Evolutionary conservation across 108 stramenopile species (phyloP).

Genomic region (Skeletonema menzelii): DNA sequence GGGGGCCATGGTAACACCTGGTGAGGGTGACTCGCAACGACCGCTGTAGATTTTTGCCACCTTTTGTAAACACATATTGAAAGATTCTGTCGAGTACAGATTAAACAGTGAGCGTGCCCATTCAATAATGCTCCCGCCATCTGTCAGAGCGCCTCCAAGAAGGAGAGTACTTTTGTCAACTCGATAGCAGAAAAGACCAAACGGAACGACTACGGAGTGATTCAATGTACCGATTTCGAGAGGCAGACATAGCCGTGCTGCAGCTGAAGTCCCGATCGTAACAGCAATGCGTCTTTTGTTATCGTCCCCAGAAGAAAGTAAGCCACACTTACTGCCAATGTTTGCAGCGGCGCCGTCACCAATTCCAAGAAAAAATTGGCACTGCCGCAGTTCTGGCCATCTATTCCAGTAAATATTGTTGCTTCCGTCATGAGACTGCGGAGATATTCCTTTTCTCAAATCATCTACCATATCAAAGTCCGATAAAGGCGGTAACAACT

Average conservation of each 20-base stretch:
- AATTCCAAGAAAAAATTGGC: slow-evolving; percentile 45
- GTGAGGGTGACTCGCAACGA: background rate
- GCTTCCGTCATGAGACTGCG: slow-evolving; percentile 9
- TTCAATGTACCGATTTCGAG: slow-evolving; percentile 19
- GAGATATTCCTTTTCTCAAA: slow-evolving; percentile 22
- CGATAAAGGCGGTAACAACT: slow-evolving; percentile 35
- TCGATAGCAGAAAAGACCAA: slow-evolving; percentile 82
- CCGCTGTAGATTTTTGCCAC: slow-evolving; percentile 24
- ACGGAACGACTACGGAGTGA: slow-evolving; percentile 27
- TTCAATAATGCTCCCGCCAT: slow-evolving; percentile 84
- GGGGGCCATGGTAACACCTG: slow-evolving; percentile 51
- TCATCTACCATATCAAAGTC: slow-evolving; percentile 35
- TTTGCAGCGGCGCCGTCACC: slow-evolving; percentile 90
- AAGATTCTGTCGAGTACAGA: slow-evolving; percentile 40
- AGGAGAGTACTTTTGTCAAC: slow-evolving; percentile 61
- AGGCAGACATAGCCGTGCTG: slow-evolving; percentile 68
- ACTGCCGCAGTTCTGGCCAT: slow-evolving; percentile 70
- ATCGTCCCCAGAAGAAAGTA: background rate
- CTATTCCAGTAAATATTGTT: slow-evolving; percentile 50
- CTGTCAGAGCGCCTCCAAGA: slow-evolving; percentile 82
- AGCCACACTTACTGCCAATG: slow-evolving; percentile 74
- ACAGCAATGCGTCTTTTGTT: slow-evolving; percentile 65
- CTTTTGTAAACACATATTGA: slow-evolving; percentile 50
- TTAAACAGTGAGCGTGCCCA: slow-evolving; percentile 71
- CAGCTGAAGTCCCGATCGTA: slow-evolving; percentile 85